These are phyloP conservation scores for Davidsoniella australis DNA, from an alignment of 2,329 filamentous ascomycete species.

Conservation along the genomic window DNA sequence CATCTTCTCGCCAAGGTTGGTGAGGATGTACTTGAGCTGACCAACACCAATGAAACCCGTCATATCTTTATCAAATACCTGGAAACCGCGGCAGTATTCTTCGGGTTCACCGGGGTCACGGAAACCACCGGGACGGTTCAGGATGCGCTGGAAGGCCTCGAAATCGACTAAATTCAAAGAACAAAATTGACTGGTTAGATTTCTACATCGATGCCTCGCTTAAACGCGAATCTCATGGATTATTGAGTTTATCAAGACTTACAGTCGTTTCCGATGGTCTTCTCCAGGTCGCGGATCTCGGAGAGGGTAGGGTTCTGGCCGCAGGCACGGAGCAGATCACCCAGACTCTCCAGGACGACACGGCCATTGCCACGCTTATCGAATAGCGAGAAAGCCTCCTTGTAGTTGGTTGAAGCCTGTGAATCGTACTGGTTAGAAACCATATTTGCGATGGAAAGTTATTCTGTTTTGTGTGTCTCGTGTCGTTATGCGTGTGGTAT, in stretches of 20 bases:
- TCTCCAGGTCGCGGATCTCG: constrained; percentile 86
- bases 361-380: constrained; percentile 97
- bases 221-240: no score
- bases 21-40: constrained; percentile 94
- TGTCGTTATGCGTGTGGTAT: no score
- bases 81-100: constrained; percentile 96
- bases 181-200: neutral
- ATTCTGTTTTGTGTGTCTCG: neutral
- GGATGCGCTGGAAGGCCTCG: constrained; percentile 87
- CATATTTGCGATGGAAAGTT: constrained; percentile 3
- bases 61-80: constrained; percentile 99
- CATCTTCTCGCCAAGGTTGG: constrained; percentile 98
- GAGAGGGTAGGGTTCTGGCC: constrained; percentile 93
- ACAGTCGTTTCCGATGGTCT: constrained; percentile 82
- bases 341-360: constrained; percentile 69
- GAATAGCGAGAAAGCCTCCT: constrained; percentile 98
- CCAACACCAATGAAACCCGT: constrained; percentile 95
- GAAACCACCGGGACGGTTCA: constrained; percentile 96
- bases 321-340: constrained; percentile 87
- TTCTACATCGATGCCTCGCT: neutral
- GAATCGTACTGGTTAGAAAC: constrained; percentile 33
- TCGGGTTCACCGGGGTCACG: constrained; percentile 94
- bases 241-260: constrained; percentile 26
- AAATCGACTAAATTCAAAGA: constrained; percentile 59
- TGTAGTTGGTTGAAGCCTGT: constrained; percentile 89